These are phyloP conservation scores for Podospora didyma DNA, from an alignment of 495 filamentous ascomycete genomes.

Conservation along the genomic window DNA sequence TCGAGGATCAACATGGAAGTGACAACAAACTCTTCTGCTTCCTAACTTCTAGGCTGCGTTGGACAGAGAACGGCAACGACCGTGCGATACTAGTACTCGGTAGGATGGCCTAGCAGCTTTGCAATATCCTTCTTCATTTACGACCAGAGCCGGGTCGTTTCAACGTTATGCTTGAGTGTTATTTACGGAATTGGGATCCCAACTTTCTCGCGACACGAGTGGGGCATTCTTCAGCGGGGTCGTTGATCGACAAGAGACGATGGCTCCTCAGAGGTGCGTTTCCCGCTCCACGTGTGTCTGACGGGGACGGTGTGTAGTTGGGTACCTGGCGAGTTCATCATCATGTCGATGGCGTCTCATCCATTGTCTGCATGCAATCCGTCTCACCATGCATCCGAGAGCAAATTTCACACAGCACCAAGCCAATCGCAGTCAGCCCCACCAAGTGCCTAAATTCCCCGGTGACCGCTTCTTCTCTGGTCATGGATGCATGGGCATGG, in stretches of 20 bases:
- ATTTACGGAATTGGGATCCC: too few relatives aligned
- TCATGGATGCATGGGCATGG: neutral
- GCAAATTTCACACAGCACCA: conserved; percentile 6
- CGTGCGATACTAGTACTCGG: neutral
- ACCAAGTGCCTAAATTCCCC: conserved; percentile 2
- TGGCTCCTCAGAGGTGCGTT: neutral
- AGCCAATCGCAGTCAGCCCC: conserved; percentile 14
- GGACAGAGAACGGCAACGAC: neutral
- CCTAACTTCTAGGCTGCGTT: too few relatives aligned
- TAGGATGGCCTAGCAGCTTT: too few relatives aligned
- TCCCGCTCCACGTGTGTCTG: neutral
- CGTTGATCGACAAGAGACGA: too few relatives aligned
- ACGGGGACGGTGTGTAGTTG: neutral
- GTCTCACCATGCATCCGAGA: conserved; percentile 7
- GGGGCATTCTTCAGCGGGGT: too few relatives aligned
- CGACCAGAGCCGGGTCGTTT: too few relatives aligned
- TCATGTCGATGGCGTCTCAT: neutral
- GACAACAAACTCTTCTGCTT: neutral
- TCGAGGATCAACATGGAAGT: neutral
- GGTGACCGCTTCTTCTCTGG: conserved; percentile 23
- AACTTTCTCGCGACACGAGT: too few relatives aligned
- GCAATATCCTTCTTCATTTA: too few relatives aligned
- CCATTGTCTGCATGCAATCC: neutral
- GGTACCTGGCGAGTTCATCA: neutral
- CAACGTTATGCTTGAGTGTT: too few relatives aligned